Evolutionary conservation across 305 asterid species (phyloP), one percentile per base, ranked within the genome.

Genomic region (Fraxinus dipetala): DNA sequence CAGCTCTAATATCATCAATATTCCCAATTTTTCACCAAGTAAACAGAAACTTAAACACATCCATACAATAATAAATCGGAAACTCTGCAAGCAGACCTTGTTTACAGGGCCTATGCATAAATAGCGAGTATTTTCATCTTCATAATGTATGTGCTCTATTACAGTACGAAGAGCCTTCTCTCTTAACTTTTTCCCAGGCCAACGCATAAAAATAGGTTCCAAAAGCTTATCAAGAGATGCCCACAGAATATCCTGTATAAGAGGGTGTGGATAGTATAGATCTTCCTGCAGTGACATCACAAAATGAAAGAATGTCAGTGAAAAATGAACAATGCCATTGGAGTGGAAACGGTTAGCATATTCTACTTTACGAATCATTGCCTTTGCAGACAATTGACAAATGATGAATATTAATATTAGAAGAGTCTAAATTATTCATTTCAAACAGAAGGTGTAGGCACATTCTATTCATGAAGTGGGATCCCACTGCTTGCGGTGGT

Each of bases 81-180:
- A 35, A 43, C 18, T 65, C 38, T 69, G 65, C 48, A 51, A 79
- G 75, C 72, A 67, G 84, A 94, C 99, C 99, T 96, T 96, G 92
- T 95, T 96, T 80, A 96, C 98, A 74, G 98, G 98, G 69, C 98
- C 97, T 80, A 96, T 93, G 93, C 99, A 96, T 84, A 95, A 16
- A 81, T 96, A 96, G 77, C 98, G 98, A 67, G 99, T 96, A 85
- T 93, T 95, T 89, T 94, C 98, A 90, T 96, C 99, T 89, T 96
- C 99, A 79, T 95, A 96, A 84, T 96, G 98, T 87, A 96, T 87
- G 85, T 94, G 99, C 89, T 93, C 97, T 91, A 96, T 91, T 77
- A 85, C 97, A 48, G 89, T 89, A 63, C 86, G 82, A 63, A 96
- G 90, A 77, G 98, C 89, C 85, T 86, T 93, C 26, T 96, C 98